These are phyloP conservation scores for Microcyclospora pomicola DNA, from an alignment of 2,329 filamentous ascomycete genomes.

Conservation along the genomic window DNA sequence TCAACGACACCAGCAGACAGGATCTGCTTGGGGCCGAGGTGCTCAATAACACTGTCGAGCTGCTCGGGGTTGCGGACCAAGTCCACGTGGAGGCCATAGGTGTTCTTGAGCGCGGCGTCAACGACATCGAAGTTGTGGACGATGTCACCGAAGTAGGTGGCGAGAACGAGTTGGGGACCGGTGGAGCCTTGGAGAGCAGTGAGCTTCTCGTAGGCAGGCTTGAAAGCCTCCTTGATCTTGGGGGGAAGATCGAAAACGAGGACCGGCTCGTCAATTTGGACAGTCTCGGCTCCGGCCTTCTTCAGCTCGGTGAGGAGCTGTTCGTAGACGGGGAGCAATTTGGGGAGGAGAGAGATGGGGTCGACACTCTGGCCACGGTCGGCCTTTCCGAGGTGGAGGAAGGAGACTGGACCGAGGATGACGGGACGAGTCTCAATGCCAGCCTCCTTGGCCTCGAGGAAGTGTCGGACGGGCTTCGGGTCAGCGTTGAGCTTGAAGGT, in stretches of 20 bases:
- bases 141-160: conserved; percentile 98
- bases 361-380: conserved; percentile 88
- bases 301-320: conserved; percentile 89
- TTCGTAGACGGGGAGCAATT: conserved; percentile 87
- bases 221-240: conserved; percentile 93
- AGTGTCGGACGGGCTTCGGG: conserved; percentile 90
- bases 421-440: conserved; percentile 88
- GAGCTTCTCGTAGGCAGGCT: conserved; percentile 90
- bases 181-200: conserved; percentile 53
- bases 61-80: conserved; percentile 98
- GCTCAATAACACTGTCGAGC: conserved; percentile 68
- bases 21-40: conserved; percentile 76
- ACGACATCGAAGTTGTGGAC: conserved; percentile 96
- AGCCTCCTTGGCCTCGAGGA: conserved; percentile 94
- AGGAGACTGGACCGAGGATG: conserved; percentile 88
- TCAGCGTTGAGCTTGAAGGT: conserved; percentile 75
- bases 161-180: conserved; percentile 76
- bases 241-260: conserved; percentile 86
- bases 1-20: conserved; percentile 95
- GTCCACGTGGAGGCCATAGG: conserved; percentile 85
- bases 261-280: conserved; percentile 96
- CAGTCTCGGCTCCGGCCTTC: conserved; percentile 85
- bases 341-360: conserved; percentile 85
- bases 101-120: conserved; percentile 49
- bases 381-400: conserved; percentile 95